Percentiles rank a stretch among this genome's conserved stretches.
Evolutionary conservation across 2,329 filamentous ascomycete genomes (phyloP).

Genomic region (Scortechinia acanthostroma): DNA sequence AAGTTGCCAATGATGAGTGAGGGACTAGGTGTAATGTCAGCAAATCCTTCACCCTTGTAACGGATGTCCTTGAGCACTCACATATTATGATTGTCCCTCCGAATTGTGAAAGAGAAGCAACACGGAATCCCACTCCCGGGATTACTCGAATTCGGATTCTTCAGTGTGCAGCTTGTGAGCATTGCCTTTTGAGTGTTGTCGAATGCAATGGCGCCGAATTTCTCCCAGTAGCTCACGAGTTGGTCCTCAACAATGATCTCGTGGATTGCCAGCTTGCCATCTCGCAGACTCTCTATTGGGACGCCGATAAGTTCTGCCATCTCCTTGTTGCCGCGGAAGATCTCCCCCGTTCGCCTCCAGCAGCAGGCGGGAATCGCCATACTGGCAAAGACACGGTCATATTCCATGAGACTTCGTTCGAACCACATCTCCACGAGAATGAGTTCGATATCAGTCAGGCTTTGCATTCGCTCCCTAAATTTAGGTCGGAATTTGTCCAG

Average conservation of each 20-base stretch:
- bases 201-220: slow-evolving; percentile 96
- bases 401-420: slow-evolving; percentile 90
- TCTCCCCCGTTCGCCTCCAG: slow-evolving; percentile 93
- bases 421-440: slow-evolving; percentile 99
- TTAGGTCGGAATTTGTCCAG: slow-evolving; percentile 90
- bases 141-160: slow-evolving; percentile 67
- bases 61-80: slow-evolving; percentile 43
- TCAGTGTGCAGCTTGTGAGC: slow-evolving; percentile 84
- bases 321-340: slow-evolving; percentile 94
- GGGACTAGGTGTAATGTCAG: slow-evolving; percentile 66
- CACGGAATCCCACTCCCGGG: slow-evolving; percentile 71
- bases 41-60: too few relatives aligned
- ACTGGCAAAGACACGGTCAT: slow-evolving; percentile 94
- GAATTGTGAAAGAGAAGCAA: slow-evolving; percentile 95
- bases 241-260: slow-evolving; percentile 94
- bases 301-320: slow-evolving; percentile 96
- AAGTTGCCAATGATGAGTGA: slow-evolving; percentile 96
- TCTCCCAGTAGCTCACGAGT: slow-evolving; percentile 96
- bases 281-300: slow-evolving; percentile 80
- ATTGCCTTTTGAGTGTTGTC: slow-evolving; percentile 90
- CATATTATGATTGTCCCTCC: slow-evolving; percentile 93
- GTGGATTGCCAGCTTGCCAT: slow-evolving; percentile 89
- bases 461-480: slow-evolving; percentile 90
- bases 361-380: slow-evolving; percentile 98
- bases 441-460: slow-evolving; percentile 85